Evolutionary conservation across 2,329 filamentous ascomycete genomes (phyloP).

Genomic region (Cercospora citrullina): DNA sequence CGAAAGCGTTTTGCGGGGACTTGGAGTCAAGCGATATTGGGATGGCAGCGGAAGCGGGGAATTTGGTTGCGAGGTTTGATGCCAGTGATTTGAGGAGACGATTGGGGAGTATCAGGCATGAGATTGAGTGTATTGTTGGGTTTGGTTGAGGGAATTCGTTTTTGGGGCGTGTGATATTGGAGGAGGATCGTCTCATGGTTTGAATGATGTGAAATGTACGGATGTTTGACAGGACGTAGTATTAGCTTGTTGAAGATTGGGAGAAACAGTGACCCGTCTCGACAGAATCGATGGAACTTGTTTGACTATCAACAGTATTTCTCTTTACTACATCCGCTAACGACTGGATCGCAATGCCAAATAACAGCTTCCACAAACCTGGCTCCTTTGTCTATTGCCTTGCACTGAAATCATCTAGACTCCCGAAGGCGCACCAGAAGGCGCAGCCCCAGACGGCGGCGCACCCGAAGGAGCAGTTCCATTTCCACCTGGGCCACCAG

Average conservation of each 20-base stretch:
- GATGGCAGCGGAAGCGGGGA: background rate
- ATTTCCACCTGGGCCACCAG: conserved; percentile 3
- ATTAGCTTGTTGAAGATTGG: background rate
- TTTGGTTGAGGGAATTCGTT: conserved; percentile 1
- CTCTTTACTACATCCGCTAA: background rate
- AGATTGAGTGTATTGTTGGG: conserved; percentile 18
- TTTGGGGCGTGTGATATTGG: background rate
- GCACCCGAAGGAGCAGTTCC: conserved; percentile 16
- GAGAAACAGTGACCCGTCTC: background rate
- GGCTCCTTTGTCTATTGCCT: background rate
- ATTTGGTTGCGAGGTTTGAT: conserved; percentile 13
- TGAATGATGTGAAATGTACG: background rate
- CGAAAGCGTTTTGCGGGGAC: background rate
- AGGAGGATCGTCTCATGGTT: background rate
- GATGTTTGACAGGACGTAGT: background rate
- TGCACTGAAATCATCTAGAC: background rate
- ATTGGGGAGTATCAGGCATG: conserved; percentile 10
- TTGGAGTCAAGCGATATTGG: background rate
- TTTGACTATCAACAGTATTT: background rate
- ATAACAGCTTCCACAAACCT: background rate
- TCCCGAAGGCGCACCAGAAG: background rate
- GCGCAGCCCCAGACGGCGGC: conserved; percentile 10
- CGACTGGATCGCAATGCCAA: background rate
- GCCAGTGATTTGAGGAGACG: conserved; percentile 15
- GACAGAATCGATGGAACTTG: background rate